These are phyloP conservation scores for Backusella luteola DNA, from an alignment of 192 early-diverging fungal genomes.

Conservation along the genomic window DNA sequence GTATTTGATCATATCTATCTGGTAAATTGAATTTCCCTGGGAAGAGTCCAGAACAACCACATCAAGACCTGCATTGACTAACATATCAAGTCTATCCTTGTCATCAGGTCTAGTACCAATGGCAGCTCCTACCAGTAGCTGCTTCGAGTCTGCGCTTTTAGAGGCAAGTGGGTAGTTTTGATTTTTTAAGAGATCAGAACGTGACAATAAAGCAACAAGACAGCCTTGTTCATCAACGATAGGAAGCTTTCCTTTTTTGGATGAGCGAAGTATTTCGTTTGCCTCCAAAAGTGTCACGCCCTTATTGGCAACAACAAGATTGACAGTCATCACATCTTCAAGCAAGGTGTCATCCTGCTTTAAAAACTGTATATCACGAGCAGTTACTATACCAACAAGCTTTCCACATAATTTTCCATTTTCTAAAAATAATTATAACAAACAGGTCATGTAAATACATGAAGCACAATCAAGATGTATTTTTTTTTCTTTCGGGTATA, in stretches of 20 bases:
- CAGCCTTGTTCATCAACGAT: conserved; percentile 83
- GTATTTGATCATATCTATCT: conserved; percentile 94
- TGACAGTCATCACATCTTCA: conserved; percentile 85
- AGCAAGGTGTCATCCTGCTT: conserved; percentile 63
- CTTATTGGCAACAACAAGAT: conserved; percentile 81
- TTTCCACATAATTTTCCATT: conserved; percentile 85
- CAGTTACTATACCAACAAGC: conserved; percentile 94
- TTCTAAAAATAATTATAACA: conserved; percentile 37
- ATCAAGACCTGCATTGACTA: conserved; percentile 95
- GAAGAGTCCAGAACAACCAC: conserved; percentile 94
- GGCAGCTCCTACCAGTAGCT: conserved; percentile 92
- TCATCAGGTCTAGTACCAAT: conserved; percentile 91
- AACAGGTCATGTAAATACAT: neutral
- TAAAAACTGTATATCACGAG: conserved; percentile 95
- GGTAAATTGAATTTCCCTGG: conserved; percentile 93
- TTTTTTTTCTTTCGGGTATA: neutral
- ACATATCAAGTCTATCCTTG: conserved; percentile 72
- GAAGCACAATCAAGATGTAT: neutral
- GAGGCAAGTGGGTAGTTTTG: conserved; percentile 92
- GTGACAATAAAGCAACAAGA: conserved; percentile 88
- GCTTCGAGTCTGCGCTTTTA: conserved; percentile 78
- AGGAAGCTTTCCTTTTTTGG: conserved; percentile 96
- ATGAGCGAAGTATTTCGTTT: conserved; percentile 81
- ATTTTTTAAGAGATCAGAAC: conserved; percentile 97
- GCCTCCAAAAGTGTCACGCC: conserved; percentile 91